phyloP scores from a whole-genome alignment of 768 basidiomycete species.

The Macrolepiota dolichaula region DNA sequence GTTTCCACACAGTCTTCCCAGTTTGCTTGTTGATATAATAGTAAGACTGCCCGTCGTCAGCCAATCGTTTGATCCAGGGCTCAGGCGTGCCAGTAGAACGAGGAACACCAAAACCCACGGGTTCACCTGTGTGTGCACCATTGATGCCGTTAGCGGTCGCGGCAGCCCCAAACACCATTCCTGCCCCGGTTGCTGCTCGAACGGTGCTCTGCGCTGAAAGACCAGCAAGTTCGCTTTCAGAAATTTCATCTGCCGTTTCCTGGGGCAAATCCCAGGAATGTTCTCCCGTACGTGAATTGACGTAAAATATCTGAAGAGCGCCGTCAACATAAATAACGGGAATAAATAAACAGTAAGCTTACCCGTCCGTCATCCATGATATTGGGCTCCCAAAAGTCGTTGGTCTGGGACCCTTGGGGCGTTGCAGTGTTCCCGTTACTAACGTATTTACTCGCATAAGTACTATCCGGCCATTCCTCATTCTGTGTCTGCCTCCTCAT shows the following conservation, averaged over 20 bases:
- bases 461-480: conserved; percentile 58
- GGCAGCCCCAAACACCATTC: conserved; percentile 42
- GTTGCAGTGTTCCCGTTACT: neutral
- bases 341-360: conserved; percentile 24
- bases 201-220: conserved; percentile 56
- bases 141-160: conserved; percentile 20
- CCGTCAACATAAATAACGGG: neutral
- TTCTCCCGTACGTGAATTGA: conserved; percentile 86
- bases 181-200: conserved; percentile 52
- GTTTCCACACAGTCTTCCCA: conserved; percentile 66
- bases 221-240: conserved; percentile 61
- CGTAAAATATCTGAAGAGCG: conserved; percentile 78
- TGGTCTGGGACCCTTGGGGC: conserved; percentile 41
- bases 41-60: conserved; percentile 80
- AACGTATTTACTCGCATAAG: conserved; percentile 23
- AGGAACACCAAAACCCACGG: conserved; percentile 8
- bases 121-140: neutral
- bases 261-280: conserved; percentile 81
- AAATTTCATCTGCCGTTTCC: conserved; percentile 62
- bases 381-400: conserved; percentile 90
- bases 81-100: conserved; percentile 51
- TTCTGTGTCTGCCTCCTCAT: conserved; percentile 42
- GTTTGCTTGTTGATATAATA: conserved; percentile 74
- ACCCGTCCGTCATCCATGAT: conserved; percentile 84
- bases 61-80: conserved; percentile 79